These are phyloP conservation scores for Beauveria sp. DNA, from an alignment of 2,329 filamentous ascomycete genomes.

Conservation along the genomic window DNA sequence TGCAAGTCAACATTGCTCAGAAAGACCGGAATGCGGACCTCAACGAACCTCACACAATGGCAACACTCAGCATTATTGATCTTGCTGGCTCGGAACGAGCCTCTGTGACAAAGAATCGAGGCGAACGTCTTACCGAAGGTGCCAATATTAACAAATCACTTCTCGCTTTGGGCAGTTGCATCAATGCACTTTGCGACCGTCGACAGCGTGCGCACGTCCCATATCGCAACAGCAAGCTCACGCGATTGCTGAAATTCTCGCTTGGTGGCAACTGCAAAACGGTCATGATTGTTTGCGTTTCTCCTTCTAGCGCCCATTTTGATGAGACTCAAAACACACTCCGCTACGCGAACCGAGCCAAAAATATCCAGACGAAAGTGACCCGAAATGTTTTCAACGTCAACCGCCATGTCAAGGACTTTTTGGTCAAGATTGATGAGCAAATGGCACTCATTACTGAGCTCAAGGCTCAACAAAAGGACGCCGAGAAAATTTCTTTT, in stretches of 20 bases:
- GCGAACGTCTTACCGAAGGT: slow-evolving; percentile 83
- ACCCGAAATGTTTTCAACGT: slow-evolving; percentile 99
- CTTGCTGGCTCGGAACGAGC: slow-evolving; percentile 92
- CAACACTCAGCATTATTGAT: slow-evolving; percentile 96
- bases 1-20: slow-evolving; percentile 93
- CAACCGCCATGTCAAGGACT: slow-evolving; percentile 98
- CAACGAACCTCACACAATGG: slow-evolving; percentile 95
- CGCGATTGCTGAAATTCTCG: slow-evolving; percentile 90
- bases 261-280: slow-evolving; percentile 97
- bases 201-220: slow-evolving; percentile 90
- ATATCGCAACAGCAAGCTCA: slow-evolving; percentile 96
- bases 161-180: slow-evolving; percentile 89
- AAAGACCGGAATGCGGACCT: slow-evolving; percentile 90
- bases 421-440: slow-evolving; percentile 97
- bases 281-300: slow-evolving; percentile 99
- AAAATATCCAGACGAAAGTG: slow-evolving; percentile 99
- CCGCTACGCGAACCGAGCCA: slow-evolving; percentile 92
- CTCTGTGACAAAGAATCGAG: slow-evolving; percentile 92
- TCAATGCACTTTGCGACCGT: slow-evolving; percentile 93
- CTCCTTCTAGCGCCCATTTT: slow-evolving; percentile 91
- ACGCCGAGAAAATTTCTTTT: slow-evolving; percentile 74
- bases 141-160: slow-evolving; percentile 99
- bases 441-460: slow-evolving; percentile 97
- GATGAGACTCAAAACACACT: slow-evolving; percentile 98
- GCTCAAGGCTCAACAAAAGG: slow-evolving; percentile 85